Base-by-base conservation (phyloP, 1,284 basidiomycete genomes). In the Puccinia triticina region DNA sequence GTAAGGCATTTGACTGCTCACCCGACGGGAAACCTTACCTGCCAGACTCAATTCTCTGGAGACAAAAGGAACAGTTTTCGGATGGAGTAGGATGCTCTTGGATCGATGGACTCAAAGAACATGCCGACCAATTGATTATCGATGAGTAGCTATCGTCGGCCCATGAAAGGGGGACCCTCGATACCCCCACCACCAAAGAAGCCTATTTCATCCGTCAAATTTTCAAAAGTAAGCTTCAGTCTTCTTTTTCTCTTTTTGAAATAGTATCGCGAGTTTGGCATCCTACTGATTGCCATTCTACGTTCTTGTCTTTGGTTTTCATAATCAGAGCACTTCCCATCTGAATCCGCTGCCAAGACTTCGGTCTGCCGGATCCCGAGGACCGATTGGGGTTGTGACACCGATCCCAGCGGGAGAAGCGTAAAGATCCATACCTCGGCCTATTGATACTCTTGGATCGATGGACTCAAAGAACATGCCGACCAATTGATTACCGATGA, bases 381-480 rank as follows among this genome's bases (percentile, higher is more conserved):
- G 85, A 93, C 92, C 76, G 96, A 98, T 87, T 99, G 96, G 96
- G 96, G 96, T 80, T 98, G 97, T 86, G 90, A 93, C 3, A 88
- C 93, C 43, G 97, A 99, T 88, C 97, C 97, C 50, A 96, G 94
- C 84, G 97, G 97, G 66, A 90, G 97, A 81, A 94, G 93, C 84
- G 96, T 99, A 86, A 92, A 91, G 87, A 98, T 98, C 85, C 96
- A 99, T 90, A 94, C 93, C 85, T 92, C n/a, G n/a, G n/a, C n/a
- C n/a, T n/a, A n/a, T n/a, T n/a, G 97, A 40, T 99, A 99, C 89
- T 97, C 94, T 67, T 99, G 97, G 97, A 99, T 99, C 86, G 97
- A 99, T 86, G 95, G 96, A 73, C 94, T 99, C 84, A 99, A 99
- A 89, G 92, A 92, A 78, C 91, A 98, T 86, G 93, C 97, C 10